Evolutionary conservation across 441 rosid species (phyloP).

Genomic region (Sinapis alba): DNA sequence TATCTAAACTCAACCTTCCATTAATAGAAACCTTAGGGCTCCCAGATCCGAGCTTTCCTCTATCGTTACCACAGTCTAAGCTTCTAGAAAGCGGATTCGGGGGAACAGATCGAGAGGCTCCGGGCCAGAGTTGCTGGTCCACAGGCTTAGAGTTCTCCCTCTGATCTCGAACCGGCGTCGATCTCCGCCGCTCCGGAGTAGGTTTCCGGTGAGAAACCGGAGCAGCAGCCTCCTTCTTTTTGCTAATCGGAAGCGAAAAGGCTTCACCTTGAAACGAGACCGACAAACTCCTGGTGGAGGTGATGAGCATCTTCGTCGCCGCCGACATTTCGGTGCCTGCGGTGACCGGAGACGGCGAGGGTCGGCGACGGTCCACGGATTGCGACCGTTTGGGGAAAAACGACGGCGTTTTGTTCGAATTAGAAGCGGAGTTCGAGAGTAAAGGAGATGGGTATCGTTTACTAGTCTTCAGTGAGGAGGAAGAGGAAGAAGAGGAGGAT

Average conservation of each 20-base stretch:
- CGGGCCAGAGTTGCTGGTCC: conserved; percentile 79
- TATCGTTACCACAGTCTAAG: conserved; percentile 61
- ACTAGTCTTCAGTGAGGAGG: conserved; percentile 47
- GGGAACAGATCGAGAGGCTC: conserved; percentile 47
- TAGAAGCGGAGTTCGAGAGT: conserved; percentile 46
- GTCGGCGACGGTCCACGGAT: conserved; percentile 67
- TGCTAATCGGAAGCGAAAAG: conserved; percentile 63
- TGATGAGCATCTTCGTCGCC: conserved; percentile 61
- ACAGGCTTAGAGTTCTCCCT: conserved; percentile 59
- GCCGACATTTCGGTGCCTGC: conserved; percentile 43
- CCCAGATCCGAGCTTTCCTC: conserved; percentile 62
- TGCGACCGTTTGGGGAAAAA: conserved; percentile 58
- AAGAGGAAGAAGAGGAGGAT: conserved; percentile 62
- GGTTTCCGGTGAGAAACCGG: conserved; percentile 57
- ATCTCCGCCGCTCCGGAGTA: conserved; percentile 75
- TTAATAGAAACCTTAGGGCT: conserved; percentile 47
- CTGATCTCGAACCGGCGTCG: conserved; percentile 47
- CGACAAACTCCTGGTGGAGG: conserved; percentile 81
- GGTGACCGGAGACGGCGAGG: conserved; percentile 46
- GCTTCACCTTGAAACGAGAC: conserved; percentile 92
- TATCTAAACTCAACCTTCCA: conserved; percentile 53
- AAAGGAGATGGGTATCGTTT: conserved; percentile 70
- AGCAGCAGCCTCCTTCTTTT: conserved; percentile 63
- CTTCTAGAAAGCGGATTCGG: conserved; percentile 47
- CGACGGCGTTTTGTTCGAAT: conserved; percentile 40